Conservation (phyloP, 1,139 yeast genomes). For the Lodderomyces theae region DNA sequence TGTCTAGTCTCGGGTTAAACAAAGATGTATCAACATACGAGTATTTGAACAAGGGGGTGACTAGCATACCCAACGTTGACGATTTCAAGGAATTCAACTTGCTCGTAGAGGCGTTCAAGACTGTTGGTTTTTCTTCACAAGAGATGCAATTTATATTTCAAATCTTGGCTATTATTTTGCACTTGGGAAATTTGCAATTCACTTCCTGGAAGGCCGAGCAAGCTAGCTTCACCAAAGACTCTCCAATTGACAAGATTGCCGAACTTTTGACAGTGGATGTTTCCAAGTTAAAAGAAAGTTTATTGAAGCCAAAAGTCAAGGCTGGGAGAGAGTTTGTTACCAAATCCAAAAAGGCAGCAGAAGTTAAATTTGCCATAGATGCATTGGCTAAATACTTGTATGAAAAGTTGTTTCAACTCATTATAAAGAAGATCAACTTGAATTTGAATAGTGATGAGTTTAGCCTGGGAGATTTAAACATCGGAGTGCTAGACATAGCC, state of each 20-base stretch:
- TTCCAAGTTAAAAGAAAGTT: constrained; percentile 50
- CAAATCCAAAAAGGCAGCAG: constrained; percentile 76
- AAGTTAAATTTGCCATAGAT: constrained; percentile 78
- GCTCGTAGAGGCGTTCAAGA: constrained; percentile 63
- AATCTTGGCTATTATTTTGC: constrained; percentile 73
- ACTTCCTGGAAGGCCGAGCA: constrained; percentile 73
- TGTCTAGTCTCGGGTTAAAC: constrained; percentile 48
- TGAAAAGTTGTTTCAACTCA: constrained; percentile 75
- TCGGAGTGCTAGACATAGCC: constrained; percentile 95
- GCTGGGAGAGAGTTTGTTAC: constrained; percentile 88
- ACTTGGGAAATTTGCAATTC: constrained; percentile 81
- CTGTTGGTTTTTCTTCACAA: constrained; percentile 63
- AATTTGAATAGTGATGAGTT: constrained; percentile 44
- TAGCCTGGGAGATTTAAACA: constrained; percentile 49
- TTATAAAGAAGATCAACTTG: constrained; percentile 76
- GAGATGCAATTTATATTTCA: constrained; percentile 63
- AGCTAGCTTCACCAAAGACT: constrained; percentile 60
- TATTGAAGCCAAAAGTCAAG: constrained; percentile 79
- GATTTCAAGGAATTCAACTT: constrained; percentile 66
- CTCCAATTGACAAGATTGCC: constrained; percentile 57
- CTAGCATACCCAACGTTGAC: constrained; percentile 64
- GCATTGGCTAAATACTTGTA: constrained; percentile 86
- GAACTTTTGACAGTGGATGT: constrained; percentile 64
- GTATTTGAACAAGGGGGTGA: constrained; percentile 56
- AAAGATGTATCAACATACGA: constrained; percentile 47